Base-by-base conservation (phyloP, 78 protist genomes). In the Neovahlkampfia damariscottae region DNA sequence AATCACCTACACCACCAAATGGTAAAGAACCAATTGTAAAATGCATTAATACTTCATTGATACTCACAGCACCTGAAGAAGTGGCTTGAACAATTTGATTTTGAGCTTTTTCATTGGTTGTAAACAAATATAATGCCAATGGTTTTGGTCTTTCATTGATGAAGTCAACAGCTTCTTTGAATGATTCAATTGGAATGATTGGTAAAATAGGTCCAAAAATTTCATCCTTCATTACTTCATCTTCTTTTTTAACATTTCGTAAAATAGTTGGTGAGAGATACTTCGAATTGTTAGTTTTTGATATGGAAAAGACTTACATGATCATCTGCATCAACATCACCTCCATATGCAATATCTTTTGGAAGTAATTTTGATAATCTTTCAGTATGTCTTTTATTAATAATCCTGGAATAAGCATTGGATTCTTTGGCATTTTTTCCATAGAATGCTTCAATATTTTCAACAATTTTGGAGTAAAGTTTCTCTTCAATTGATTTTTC, bases 1-100 rank as follows among this genome's bases (percentile, higher is more conserved):
- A 39, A 19, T 70, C 66, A 41, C 99, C 99, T 9, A 94, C 88
- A 19, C 99, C 99, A 8, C 98, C 99, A 41, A 96, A 96, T 36
- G 99, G 99, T 30, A 95, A 84, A 0, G 5, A 36, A 3, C 38
- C 30, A 75, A 5, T 0, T 29, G 0, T 32, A 40, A 0, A 0
- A 38, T 86, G 89, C 41, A 69, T 0, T 8, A 85, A 10, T 41
- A 28, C 1, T 32, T 89, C 87, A 59, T 92, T 92, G 70, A 83
- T 40, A 41, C 19, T 4, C 30, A 72, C 69, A 2, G 66, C 2
- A 31, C 92, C 94, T 8, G 86, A 59, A 31, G 28, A 8, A 29
- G 82, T 83, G 37, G 7, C 2, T 50, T 30, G 69, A n/a, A 40
- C n/a, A 27, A 87, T 58, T 38, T 2, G 0, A 4, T 59, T 37